Evolutionary conservation across 768 basidiomycete species (phyloP), one percentile per base, ranked within the genome.

Genomic region (Polyporus arcularius): DNA sequence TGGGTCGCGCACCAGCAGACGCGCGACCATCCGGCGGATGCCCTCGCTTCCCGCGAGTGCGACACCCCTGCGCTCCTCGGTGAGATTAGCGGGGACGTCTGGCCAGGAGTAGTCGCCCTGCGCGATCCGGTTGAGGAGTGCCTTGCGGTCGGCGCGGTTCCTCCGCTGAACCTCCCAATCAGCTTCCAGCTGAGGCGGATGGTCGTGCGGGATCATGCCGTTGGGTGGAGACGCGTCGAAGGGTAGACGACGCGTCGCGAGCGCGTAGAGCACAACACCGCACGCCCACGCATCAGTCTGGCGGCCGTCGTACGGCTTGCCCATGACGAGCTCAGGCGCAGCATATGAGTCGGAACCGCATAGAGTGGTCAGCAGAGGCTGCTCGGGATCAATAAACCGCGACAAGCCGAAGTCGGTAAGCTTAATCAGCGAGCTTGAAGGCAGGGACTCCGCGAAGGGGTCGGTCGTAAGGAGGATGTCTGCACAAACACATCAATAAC

Each of bases 321-420:
- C 80, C 32, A 55, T 65, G 55, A 78, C 74, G 42, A 79, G 74
- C 65, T 80, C 78, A 4, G 78, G 76, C 1, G 92, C 92, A 6
- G 93, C 92, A 73, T 95, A 95, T 0, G 88, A 89, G 71, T 96
- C 93, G 31, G 87, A 89, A 6, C 94, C 93, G 72, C 94, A 96
- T 1, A 93, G 83, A 11, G 93, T 95, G 16, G 81, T 80, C 11
- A 95, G 78, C 15, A 86, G 74, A 1, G 88, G 88, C 1, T 77
- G 67, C 4, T 80, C 74, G 14, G 86, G 80, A 66, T 90, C 84
- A 65, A 94, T 86, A 73, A 93, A 93, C 30, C 92, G 82, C 15
- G 92, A 86, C n/a, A 96, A 83, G 7, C 94, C 93, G 68, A 95
- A 96, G 71, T 96, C 94, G 45, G 90, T 89, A 9, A 95, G 79